Evolutionary conservation across 2,329 filamentous ascomycete genomes (phyloP).

Genomic region (Incumbomyces lentus): DNA sequence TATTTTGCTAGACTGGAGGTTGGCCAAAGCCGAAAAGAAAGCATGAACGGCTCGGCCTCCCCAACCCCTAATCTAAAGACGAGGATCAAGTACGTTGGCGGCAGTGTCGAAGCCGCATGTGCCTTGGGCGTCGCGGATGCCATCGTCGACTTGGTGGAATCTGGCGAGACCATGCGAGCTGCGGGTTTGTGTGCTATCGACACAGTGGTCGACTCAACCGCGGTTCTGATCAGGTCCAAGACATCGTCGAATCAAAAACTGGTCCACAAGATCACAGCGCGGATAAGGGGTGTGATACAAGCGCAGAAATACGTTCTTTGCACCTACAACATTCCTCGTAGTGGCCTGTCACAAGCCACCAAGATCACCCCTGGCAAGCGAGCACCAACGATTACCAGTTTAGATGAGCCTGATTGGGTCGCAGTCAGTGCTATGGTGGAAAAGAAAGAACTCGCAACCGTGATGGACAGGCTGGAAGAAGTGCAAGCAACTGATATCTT

Average conservation of each 20-base stretch:
- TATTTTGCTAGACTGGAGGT: conserved; percentile 76
- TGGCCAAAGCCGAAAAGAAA: conserved; percentile 26
- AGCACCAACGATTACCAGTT: conserved; percentile 77
- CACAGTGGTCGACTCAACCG: conserved; percentile 78
- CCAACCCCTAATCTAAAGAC: conserved; percentile 55
- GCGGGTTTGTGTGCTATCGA: conserved; percentile 89
- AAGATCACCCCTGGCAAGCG: conserved; percentile 87
- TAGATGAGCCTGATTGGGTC: conserved; percentile 86
- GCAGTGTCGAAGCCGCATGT: conserved; percentile 94
- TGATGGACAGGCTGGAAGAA: conserved; percentile 73
- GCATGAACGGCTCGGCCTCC: conserved; percentile 26
- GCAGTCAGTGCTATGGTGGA: conserved; percentile 91
- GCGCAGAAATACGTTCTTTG: conserved; percentile 90
- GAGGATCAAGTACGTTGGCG: conserved; percentile 86
- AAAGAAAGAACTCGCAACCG: conserved; percentile 70
- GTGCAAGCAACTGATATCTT: conserved; percentile 77
- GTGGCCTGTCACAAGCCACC: conserved; percentile 54
- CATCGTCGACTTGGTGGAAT: conserved; percentile 96
- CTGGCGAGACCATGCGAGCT: conserved; percentile 94
- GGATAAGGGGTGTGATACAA: conserved; percentile 88
- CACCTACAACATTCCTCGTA: conserved; percentile 83
- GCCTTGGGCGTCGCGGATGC: conserved; percentile 91
- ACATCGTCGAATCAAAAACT: conserved; percentile 68
- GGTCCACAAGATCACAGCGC: conserved; percentile 71
- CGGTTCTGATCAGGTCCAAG: conserved; percentile 85